Percentiles rank a stretch among this genome's conserved stretches.
These are phyloP conservation scores for Favolaschia claudopus DNA, from an alignment of 768 basidiomycete species.

Conservation along the genomic window DNA sequence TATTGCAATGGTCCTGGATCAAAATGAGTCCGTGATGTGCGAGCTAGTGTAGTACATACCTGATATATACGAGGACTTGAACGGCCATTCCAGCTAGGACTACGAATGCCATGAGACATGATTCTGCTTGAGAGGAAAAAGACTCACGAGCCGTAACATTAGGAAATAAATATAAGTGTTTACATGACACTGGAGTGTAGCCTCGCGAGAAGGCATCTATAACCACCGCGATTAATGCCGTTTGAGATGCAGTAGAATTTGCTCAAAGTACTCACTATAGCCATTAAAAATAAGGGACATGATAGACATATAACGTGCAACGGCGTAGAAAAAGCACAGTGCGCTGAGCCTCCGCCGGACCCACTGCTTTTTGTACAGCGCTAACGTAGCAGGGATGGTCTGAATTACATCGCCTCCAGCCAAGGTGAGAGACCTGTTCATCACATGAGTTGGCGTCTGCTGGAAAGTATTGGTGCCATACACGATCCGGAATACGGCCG, in stretches of 20 bases:
- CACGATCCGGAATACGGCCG: slow-evolving; percentile 21
- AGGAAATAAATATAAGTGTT: slow-evolving; percentile 9
- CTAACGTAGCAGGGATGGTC: slow-evolving; percentile 11
- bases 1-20: background rate
- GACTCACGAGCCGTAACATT: slow-evolving; percentile 18
- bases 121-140: background rate
- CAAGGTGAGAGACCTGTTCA: slow-evolving; percentile 11
- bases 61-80: slow-evolving; percentile 14
- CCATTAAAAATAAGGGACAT: slow-evolving; percentile 8
- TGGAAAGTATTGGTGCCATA: too few species aligned
- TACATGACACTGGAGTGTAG: background rate
- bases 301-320: slow-evolving; percentile 21
- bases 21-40: background rate
- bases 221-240: background rate
- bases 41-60: background rate
- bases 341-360: slow-evolving; percentile 2
- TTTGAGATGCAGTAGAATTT: background rate
- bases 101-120: background rate
- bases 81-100: slow-evolving; percentile 16
- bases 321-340: slow-evolving; percentile 16
- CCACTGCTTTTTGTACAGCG: slow-evolving; percentile 20
- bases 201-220: background rate
- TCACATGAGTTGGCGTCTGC: too few species aligned
- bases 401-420: slow-evolving; percentile 19
- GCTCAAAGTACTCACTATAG: background rate